Conservation (phyloP, 2,329 filamentous ascomycete species). For the Fusarium miscanthi region DNA sequence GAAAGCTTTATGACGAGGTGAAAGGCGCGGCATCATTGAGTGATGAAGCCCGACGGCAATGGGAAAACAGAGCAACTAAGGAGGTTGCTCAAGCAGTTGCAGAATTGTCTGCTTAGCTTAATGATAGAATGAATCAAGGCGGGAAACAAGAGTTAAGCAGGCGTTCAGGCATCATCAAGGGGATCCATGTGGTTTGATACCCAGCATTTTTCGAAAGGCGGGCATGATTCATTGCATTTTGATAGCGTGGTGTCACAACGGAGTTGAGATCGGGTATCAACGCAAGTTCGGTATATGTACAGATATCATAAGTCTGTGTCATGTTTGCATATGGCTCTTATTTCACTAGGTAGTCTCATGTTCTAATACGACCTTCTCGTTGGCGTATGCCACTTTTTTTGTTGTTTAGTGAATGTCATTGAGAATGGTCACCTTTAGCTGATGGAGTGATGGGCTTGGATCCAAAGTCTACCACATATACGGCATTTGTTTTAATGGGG, state of each 20-base stretch:
- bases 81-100: slow-evolving; percentile 83
- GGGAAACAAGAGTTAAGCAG: slow-evolving; percentile 42
- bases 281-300: slow-evolving; percentile 17
- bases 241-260: slow-evolving; percentile 42
- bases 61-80: slow-evolving; percentile 79
- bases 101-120: slow-evolving; percentile 62
- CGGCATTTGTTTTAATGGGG: background rate
- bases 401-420: background rate
- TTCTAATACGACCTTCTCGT: slow-evolving; percentile 34
- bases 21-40: slow-evolving; percentile 68
- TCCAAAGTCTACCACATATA: background rate
- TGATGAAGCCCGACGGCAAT: slow-evolving; percentile 72
- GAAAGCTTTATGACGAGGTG: slow-evolving; percentile 82
- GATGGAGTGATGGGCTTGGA: background rate
- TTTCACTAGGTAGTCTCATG: slow-evolving; percentile 34
- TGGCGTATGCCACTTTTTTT: background rate
- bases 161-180: slow-evolving; percentile 48
- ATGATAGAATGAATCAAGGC: slow-evolving; percentile 45
- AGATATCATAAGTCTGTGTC: slow-evolving; percentile 27
- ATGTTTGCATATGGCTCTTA: slow-evolving; percentile 26
- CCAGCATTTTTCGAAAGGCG: slow-evolving; percentile 47
- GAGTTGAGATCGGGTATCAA: slow-evolving; percentile 39
- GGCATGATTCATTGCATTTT: slow-evolving; percentile 44
- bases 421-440: background rate
- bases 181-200: slow-evolving; percentile 49